A percentile compares a stretch with the other conserved stretches of the same genome.
Conservation (phyloP, 495 filamentous ascomycete species). For the Hypoxylon lienhwacheense region DNA sequence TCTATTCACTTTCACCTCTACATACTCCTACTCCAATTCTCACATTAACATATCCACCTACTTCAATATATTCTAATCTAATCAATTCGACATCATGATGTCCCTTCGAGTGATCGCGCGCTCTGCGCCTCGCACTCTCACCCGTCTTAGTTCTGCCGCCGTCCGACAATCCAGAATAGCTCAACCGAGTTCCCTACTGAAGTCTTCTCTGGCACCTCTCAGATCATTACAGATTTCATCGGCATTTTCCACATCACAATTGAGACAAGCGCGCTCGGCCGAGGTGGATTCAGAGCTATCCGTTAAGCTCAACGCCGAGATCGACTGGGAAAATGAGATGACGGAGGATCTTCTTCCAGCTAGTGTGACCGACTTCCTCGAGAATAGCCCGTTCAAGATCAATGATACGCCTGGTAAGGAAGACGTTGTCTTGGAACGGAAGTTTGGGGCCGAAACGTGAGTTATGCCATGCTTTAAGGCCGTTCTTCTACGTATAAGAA, state of each 20-base stretch:
- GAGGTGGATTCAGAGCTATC: constrained; percentile 72
- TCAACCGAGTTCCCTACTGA: constrained; percentile 40
- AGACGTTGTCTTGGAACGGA: constrained; percentile 80
- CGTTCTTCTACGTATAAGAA: not conserved
- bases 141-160: constrained; percentile 60
- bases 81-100: constrained; percentile 61
- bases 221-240: constrained; percentile 59
- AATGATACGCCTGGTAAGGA: constrained; percentile 80
- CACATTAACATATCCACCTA: not conserved
- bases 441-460: constrained; percentile 85
- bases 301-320: constrained; percentile 76
- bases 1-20: not conserved
- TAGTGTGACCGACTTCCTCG: constrained; percentile 71
- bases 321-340: constrained; percentile 63
- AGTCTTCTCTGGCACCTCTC: constrained; percentile 40
- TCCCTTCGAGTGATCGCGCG: constrained; percentile 72
- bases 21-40: not conserved
- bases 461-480: constrained; percentile 29
- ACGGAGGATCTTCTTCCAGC: constrained; percentile 60
- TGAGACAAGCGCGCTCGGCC: constrained; percentile 50
- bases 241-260: constrained; percentile 72
- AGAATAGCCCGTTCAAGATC: constrained; percentile 71
- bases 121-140: constrained; percentile 67
- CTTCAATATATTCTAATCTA: not conserved
- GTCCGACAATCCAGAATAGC: constrained; percentile 51